Base-by-base conservation (phyloP, 495 filamentous ascomycete species). In the Podospora tetraspora region DNA sequence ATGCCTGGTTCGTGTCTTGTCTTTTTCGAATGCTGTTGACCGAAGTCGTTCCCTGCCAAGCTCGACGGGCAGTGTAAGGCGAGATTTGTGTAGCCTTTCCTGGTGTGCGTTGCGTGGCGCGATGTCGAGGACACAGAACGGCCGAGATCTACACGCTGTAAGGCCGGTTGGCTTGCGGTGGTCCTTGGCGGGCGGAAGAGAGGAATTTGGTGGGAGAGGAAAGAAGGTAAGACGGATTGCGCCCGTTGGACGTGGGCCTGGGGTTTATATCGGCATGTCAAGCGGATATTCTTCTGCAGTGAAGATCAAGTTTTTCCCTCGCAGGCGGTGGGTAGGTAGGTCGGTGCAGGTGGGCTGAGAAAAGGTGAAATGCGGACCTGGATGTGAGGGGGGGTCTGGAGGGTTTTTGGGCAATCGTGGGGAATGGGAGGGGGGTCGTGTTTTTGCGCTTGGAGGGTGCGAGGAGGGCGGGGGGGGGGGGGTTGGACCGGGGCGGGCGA, bases 51-150 rank as follows among this genome's bases (percentile, higher is more conserved):
- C 61, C 59, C 27, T 75, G 76, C 74, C 76, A 78, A 78, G 76
- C 62, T 69, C 61, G 71, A 64, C 56, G 62, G 63, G 59, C 56
- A 65, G 66, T 52, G 43, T 52, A 69, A 71, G 70, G 70, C 71
- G 71, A 75, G 74, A 74, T 75, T 78, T 72, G 76, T 77, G 76
- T 77, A 70, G 72, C 76, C 73, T 67, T 66, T 66, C 63, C 32
- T 57, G 69, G 69, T 52, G 67, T 59, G 68, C 71, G 71, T 75
- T 71, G 73, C 73, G 71, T 75, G 73, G 75, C 73, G 74, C 67
- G 32, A 65, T 75, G 63, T 63, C 63, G 67, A 69, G 43, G 68
- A 43, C 57, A 67, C 74, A 64, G 73, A 74, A 62, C 57, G 70
- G 74, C 56, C 67, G 70, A 74, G 73, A 75, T 75, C 75, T 74